Evolutionary conservation across 2,329 filamentous ascomycete genomes (phyloP), one percentile per base, ranked within the genome.

Genomic region (Septoria petroselini): DNA sequence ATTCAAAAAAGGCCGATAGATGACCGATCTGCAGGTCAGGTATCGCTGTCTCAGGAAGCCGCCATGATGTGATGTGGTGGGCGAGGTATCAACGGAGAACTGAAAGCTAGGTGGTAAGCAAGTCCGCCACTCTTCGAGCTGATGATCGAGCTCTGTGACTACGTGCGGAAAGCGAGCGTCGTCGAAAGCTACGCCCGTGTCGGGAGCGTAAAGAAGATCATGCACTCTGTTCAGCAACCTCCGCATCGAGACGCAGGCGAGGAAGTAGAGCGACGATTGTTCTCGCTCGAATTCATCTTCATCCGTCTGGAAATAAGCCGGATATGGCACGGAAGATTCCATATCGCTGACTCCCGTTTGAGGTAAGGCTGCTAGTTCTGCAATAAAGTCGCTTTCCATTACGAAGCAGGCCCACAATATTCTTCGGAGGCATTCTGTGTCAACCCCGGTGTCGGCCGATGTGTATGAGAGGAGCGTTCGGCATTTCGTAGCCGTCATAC

Each of bases 381-480:
- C 52, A n/a, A 54, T 41, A 19, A 51, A 54, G 33, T 51, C 52
- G n/a, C 37, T 44, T 34, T 53, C 51, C 4, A 53, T 19, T 8
- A 41, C 47, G 41, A 46, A 53, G 33, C 51, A 53, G 8, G 51
- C 50, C 51, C 51, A 53, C 37, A 54, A 54, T 6, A 54, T 47
- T 37, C 52, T 30, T 15, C 48, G 48, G 8, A 51, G 33, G 17
- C 48, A 51, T 30, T 54, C 48, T 0, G 52, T 54, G 19, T 54
- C 52, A 11, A 46, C 34, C 2, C 52, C 52, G 1, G 52, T 41
- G 14, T 54, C 48, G 14, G 52, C 48, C 9, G 52, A 54, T n/a
- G 52, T 44, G 40, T 54, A 54, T 11, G 46, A 50, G 12, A 53
- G 40, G 17, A 53, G 19, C 4, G 49, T 43, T 7, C 51, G 46